phyloP scores from a whole-genome alignment of 805 yeast genomes.

The Ogataea haglerorum region DNA sequence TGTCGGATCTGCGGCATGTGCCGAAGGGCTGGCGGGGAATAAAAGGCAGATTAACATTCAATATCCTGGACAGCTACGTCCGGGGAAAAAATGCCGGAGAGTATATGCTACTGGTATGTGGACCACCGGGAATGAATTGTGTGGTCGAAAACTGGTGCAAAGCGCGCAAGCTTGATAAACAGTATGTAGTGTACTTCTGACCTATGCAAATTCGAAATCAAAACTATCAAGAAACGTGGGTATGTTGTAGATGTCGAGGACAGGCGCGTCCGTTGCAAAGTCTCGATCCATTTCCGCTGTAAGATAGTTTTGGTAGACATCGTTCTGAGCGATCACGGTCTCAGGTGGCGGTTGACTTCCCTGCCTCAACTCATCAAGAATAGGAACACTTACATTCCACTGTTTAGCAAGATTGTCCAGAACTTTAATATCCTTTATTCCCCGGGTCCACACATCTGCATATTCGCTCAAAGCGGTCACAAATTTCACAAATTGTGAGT shows the following conservation, averaged over 20 bases:
- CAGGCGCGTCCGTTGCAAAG: neutral
- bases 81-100: constrained; percentile 17
- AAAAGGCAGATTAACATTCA: constrained; percentile 40
- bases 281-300: constrained; percentile 4
- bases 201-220: constrained; percentile 3
- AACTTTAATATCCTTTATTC: constrained; percentile 30
- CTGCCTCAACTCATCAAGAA: constrained; percentile 2
- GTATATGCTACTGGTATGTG: constrained; percentile 44
- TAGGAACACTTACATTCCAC: constrained; percentile 23
- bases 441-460: constrained; percentile 31
- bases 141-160: constrained; percentile 16
- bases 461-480: constrained; percentile 24
- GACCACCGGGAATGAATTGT: constrained; percentile 43
- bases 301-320: constrained; percentile 1
- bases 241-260: constrained; percentile 3
- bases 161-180: constrained; percentile 10
- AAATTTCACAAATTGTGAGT: constrained; percentile 19
- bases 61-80: constrained; percentile 35
- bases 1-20: constrained; percentile 12
- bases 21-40: constrained; percentile 36
- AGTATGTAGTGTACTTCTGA: constrained; percentile 23
- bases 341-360: neutral
- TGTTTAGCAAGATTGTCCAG: constrained; percentile 24
- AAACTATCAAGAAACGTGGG: constrained; percentile 7
- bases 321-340: neutral